Evolutionary conservation across 306 rosid genomes (phyloP).

Genomic region (Mimosa pudica): DNA sequence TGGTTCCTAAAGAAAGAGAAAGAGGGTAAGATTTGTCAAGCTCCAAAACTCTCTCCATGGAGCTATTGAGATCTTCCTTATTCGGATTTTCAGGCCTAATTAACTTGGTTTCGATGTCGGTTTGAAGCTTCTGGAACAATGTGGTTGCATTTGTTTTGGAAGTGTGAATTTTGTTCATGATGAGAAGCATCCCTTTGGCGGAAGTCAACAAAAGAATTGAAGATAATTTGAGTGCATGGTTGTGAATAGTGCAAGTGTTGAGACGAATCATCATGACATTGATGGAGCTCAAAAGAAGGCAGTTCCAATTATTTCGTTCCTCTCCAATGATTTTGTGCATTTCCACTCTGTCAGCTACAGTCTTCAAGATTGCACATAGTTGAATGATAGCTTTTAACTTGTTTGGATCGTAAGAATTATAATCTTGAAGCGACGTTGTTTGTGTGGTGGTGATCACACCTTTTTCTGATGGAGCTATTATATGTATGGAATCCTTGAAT

Average conservation of each 20-base stretch:
- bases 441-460: neutral
- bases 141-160: conserved; percentile 63
- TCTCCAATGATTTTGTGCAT: conserved; percentile 59
- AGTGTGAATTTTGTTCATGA: conserved; percentile 63
- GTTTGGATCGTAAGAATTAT: neutral
- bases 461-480: conserved; percentile 9
- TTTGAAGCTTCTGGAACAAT: conserved; percentile 51
- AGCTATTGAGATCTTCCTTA: conserved; percentile 39
- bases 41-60: conserved; percentile 50
- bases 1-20: conserved; percentile 51
- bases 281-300: conserved; percentile 55
- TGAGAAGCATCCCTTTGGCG: conserved; percentile 55
- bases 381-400: conserved; percentile 21
- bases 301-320: conserved; percentile 66
- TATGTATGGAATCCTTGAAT: conserved; percentile 12
- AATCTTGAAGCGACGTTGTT: neutral
- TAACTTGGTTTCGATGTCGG: conserved; percentile 45
- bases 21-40: conserved; percentile 36
- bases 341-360: conserved; percentile 56
- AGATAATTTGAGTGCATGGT: conserved; percentile 41
- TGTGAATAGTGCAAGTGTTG: conserved; percentile 34
- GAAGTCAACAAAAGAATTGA: conserved; percentile 58
- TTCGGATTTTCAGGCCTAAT: conserved; percentile 33
- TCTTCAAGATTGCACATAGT: conserved; percentile 55
- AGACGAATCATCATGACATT: conserved; percentile 53